These are phyloP conservation scores for Oryza meyeriana DNA, from an alignment of 176 grass and related monocot species.

Conservation along the genomic window DNA sequence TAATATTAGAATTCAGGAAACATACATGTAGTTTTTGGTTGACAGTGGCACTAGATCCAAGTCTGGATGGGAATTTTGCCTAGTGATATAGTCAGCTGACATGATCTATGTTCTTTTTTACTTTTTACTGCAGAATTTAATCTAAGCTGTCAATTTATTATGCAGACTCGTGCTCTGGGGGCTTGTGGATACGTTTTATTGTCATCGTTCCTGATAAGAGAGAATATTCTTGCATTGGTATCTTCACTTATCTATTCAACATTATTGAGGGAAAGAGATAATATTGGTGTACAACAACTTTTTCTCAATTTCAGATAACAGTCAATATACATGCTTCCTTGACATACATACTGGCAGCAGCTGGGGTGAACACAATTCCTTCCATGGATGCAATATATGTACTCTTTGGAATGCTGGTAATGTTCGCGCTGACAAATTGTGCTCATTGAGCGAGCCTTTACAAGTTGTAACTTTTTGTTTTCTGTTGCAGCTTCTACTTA, in stretches of 20 bases:
- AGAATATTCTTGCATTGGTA: conserved; percentile 97
- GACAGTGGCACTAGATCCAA: neutral
- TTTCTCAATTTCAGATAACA: conserved; percentile 69
- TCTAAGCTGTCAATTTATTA: conserved; percentile 16
- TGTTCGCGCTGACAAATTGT: conserved; percentile 13
- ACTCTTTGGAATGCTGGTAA: conserved; percentile 86
- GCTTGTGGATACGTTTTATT: conserved; percentile 86
- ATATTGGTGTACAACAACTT: conserved; percentile 3
- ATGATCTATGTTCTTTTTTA: neutral
- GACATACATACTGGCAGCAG: conserved; percentile 61
- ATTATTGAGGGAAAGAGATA: neutral
- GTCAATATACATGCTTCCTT: conserved; percentile 88
- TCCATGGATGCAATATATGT: conserved; percentile 85
- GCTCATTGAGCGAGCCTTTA: neutral
- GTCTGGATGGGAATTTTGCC: conserved; percentile 1
- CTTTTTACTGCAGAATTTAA: conserved; percentile 24
- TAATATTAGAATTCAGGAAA: neutral
- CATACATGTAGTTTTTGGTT: neutral
- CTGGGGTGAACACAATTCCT: conserved; percentile 71
- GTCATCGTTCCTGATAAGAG: conserved; percentile 84
- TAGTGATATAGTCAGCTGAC: neutral
- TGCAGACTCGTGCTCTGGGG: conserved; percentile 70
- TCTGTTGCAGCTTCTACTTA: conserved; percentile 72
- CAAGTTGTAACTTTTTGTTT: neutral
- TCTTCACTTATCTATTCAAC: conserved; percentile 14